A percentile compares a stretch with the other conserved stretches of the same genome.
Evolutionary conservation across 768 basidiomycete genomes (phyloP).

Genomic region (Leucosporidium creatinivorum): DNA sequence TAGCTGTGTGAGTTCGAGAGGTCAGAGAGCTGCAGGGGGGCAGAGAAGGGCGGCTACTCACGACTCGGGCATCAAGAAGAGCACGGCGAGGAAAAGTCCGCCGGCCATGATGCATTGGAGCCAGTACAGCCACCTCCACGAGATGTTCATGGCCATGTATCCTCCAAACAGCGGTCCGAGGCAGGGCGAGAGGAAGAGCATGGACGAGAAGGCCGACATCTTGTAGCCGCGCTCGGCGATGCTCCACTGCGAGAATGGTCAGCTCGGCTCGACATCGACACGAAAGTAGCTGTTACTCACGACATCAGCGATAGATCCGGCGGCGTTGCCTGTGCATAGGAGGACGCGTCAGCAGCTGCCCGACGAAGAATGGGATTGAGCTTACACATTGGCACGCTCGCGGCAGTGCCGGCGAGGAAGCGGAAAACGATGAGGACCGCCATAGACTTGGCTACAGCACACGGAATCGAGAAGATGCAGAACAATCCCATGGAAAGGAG

Average conservation of each 20-base stretch:
- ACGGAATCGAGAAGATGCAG: slow-evolving; percentile 41
- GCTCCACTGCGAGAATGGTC: slow-evolving; percentile 28
- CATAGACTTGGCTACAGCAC: slow-evolving; percentile 38
- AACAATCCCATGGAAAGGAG: slow-evolving; percentile 36
- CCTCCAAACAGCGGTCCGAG: slow-evolving; percentile 30
- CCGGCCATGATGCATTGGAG: slow-evolving; percentile 1
- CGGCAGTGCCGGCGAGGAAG: slow-evolving; percentile 38
- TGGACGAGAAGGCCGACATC: slow-evolving; percentile 39
- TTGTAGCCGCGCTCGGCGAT: slow-evolving; percentile 39
- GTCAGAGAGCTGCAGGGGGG: neutral
- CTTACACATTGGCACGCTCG: slow-evolving; percentile 36
- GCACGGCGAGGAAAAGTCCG: slow-evolving; percentile 23
- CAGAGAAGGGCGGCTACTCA: neutral
- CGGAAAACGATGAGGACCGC: slow-evolving; percentile 39
- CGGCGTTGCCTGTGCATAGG: slow-evolving; percentile 23
- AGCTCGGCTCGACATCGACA: too few relatives aligned
- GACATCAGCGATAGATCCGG: slow-evolving; percentile 37
- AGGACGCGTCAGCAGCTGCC: too few relatives aligned
- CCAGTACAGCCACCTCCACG: slow-evolving; percentile 37
- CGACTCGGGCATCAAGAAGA: slow-evolving; percentile 36
- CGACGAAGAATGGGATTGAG: too few relatives aligned
- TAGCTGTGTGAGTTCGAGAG: slow-evolving; percentile 45
- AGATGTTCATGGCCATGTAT: slow-evolving; percentile 25
- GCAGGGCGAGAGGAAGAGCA: slow-evolving; percentile 31
- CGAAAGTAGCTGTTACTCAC: neutral